Evolutionary conservation across 305 asterid species (phyloP).

Genomic region (Solanum hybrid): DNA sequence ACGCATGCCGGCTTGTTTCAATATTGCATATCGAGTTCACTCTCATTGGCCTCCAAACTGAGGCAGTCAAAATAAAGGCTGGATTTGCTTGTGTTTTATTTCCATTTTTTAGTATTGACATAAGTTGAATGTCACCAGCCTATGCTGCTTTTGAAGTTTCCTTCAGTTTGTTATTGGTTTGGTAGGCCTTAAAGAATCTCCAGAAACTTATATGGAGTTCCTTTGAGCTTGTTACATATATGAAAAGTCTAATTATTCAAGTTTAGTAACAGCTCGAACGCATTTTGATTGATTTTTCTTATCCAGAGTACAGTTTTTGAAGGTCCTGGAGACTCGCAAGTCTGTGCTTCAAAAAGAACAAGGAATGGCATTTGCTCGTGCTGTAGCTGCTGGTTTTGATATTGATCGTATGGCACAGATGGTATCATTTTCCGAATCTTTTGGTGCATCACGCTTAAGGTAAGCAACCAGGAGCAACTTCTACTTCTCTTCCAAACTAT

Average conservation of each 20-base stretch:
- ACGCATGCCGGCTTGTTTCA: background rate
- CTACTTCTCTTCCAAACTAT: background rate
- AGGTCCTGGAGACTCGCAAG: conserved; percentile 80
- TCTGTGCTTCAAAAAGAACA: conserved; percentile 68
- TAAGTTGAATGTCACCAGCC: background rate
- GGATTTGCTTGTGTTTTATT: background rate
- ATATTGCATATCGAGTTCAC: background rate
- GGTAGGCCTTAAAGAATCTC: background rate
- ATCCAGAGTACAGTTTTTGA: conserved; percentile 76
- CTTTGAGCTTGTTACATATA: background rate
- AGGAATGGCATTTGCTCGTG: conserved; percentile 98
- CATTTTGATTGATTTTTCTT: conserved; percentile 10
- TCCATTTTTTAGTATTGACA: background rate
- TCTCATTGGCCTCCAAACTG: background rate
- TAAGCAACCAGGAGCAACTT: conserved; percentile 18
- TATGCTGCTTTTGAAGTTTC: background rate
- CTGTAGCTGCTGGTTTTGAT: conserved; percentile 92
- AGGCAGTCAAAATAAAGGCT: background rate
- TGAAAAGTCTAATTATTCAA: background rate
- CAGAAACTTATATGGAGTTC: background rate
- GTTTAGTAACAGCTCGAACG: background rate
- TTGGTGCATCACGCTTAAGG: conserved; percentile 83
- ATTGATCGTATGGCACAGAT: conserved; percentile 59
- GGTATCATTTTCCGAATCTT: conserved; percentile 71
- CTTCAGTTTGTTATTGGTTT: background rate